Evolutionary conservation across 352 stramenopile genomes (phyloP), one percentile per base, ranked within the genome.

Genomic region (Phytophthora constricta): DNA sequence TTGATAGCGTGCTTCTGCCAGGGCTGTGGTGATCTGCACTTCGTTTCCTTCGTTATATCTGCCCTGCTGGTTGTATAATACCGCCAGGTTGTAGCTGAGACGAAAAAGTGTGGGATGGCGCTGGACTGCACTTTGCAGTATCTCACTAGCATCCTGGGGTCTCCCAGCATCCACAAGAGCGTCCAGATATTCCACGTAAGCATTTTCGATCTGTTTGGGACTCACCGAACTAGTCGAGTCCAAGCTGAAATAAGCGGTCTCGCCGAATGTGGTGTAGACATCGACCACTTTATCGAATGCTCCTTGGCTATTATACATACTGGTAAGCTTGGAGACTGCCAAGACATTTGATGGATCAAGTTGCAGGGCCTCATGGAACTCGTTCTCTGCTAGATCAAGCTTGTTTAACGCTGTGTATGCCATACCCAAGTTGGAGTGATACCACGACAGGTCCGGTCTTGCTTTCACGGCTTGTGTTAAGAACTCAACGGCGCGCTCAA

Each of bases 51-150:
- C 22, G 4, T 62, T 47, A 39, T 80, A 79, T n/a, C 80, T 33
- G 0, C 59, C 55, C 16, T 64, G 54, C 1, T 62, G n/a, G 33
- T 67, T 76, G 17, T 70, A 75, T 10, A 95, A 19, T 16, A 75
- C 82, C 0, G 70, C 81, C 19, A 93, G 51, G 61, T 89, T 93
- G 69, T 90, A 87, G 9, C 65, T 58, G 0, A 80, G 56, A 1
- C 71, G 49, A 54, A 87, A 89, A 25, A 82, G 65, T 1, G 45
- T 68, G 2, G 74, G 64, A 23, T 84, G 55, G n/a, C 53, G 39
- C 2, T 31, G 11, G 1, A 79, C 4, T 1, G 60, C 76, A 4
- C 0, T 19, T 56, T 81, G 49, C 0, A 91, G 62, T 4, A 90
- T 2, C 3, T 57, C 27, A 19, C 86, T 79, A 2, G 84, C 82